A percentile compares a stretch with the other conserved stretches of the same genome.
Conservation (phyloP, 129 eudicot genomes). For the Kitagawia praeruptora region DNA sequence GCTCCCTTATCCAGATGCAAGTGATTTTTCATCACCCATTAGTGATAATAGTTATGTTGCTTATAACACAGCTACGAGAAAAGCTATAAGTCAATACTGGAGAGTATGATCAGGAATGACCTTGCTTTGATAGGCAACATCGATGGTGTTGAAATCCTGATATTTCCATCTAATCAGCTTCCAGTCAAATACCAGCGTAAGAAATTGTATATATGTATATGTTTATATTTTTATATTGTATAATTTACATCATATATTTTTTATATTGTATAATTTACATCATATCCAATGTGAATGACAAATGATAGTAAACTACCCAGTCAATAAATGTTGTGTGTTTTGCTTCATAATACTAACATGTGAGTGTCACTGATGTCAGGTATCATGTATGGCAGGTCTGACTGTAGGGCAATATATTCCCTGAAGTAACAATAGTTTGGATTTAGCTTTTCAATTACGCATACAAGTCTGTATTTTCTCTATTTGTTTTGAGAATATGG, state of each 20-base stretch:
- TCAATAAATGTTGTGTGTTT: background rate
- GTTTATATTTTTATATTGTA: no score
- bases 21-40: background rate
- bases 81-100: constrained; percentile 67
- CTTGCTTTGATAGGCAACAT: constrained; percentile 79
- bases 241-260: no score
- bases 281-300: background rate
- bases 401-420: background rate
- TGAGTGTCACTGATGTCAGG: background rate
- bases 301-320: background rate
- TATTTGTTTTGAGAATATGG: background rate
- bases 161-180: constrained; percentile 87
- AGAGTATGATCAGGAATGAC: constrained; percentile 76
- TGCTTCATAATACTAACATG: background rate
- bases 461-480: background rate
- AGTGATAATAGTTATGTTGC: constrained; percentile 8
- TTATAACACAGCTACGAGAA: constrained; percentile 62
- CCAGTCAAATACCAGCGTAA: constrained; percentile 77
- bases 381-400: background rate
- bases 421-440: background rate
- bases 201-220: background rate
- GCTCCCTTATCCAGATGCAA: background rate
- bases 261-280: background rate
- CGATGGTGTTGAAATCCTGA: constrained; percentile 80
- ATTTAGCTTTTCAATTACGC: background rate